Base-by-base conservation (phyloP, 495 filamentous ascomycete species). In the Neurospora africana region DNA sequence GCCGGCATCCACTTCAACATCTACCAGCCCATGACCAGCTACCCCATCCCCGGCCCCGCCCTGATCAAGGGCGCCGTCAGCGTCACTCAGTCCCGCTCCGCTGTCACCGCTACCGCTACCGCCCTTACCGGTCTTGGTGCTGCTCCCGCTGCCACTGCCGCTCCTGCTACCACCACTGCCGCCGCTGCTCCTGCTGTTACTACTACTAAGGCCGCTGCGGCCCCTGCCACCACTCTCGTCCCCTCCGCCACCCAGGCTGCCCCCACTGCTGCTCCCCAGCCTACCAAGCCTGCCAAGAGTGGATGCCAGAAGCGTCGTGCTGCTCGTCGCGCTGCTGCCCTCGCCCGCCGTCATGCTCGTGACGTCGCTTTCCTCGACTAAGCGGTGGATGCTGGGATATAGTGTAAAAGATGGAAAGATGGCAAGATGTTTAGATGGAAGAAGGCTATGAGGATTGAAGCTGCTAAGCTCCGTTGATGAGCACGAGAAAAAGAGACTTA, bases 1-100 rank as follows among this genome's bases (percentile, higher is more conserved):
- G 80, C 87, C 0, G 89, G 91, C 74, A 89, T 93, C 77, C 74
- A 84, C 69, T 78, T 91, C 79, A 88, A 88, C 82, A 90, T 92
- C 80, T 91, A 91, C 84, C 75, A 78, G 27, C 72, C 82, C n/a
- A 75, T 87, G 33, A 77, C 80, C 37, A 80, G 74, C 21, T 87
- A 87, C 75, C 77, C 77, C 13, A 83, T 87, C 76, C 86, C 86
- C 23, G 84, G 85, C 6, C 86, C 86, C 6, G 39, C 82, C 15
- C 76, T 86, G 4, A 85, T 84, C 71, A 38, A 69, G 23, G 72
- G 72, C 30, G 75, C 72, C 19, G 61, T 38, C 9, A 47, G 33
- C 70, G 44, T 74, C 41, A 30, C 21, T 15, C 75, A 78, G 72
- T 19, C 53, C 33, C 61, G 53, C 7, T 76, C 76, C 17, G 69